Percentiles rank a stretch among this genome's conserved stretches.
These are phyloP conservation scores for Platanus orientalis DNA, from an alignment of 164 flowering plant genomes.

Conservation along the genomic window DNA sequence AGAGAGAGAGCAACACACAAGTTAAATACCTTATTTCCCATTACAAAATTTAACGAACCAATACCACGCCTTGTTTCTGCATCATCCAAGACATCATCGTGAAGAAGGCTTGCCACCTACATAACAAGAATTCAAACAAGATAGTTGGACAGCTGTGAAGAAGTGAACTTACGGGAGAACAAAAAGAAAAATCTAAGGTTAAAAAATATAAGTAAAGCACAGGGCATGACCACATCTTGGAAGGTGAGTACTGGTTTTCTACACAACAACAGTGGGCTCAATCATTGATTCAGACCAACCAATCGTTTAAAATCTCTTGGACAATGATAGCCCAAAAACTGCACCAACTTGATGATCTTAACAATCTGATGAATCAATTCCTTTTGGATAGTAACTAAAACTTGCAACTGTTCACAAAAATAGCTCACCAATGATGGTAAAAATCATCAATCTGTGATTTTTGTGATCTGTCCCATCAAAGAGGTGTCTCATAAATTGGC, in stretches of 20 bases:
- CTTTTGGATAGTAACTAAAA: neutral
- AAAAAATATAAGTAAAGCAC: no score
- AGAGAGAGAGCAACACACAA: neutral
- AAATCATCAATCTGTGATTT: neutral
- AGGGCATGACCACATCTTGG: no score
- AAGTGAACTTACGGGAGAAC: neutral
- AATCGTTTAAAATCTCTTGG: no score
- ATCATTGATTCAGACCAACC: no score
- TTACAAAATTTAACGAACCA: conserved; percentile 79
- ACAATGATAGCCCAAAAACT: no score
- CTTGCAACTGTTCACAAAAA: neutral
- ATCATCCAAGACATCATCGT: conserved; percentile 98
- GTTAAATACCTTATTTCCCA: conserved; percentile 89
- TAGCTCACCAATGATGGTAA: neutral
- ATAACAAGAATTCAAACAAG: conserved; percentile 11
- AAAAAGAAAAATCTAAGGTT: neutral
- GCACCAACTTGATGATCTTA: no score
- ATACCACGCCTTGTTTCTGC: conserved; percentile 94
- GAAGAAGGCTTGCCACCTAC: conserved; percentile 99
- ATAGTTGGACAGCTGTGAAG: neutral
- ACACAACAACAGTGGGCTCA: no score
- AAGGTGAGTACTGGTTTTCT: no score
- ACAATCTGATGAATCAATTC: neutral
- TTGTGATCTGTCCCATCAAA: neutral
- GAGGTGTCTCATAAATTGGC: neutral